These are phyloP conservation scores for Aspergillus novoparasiticus DNA, from an alignment of 2,329 filamentous ascomycete species.

Conservation along the genomic window DNA sequence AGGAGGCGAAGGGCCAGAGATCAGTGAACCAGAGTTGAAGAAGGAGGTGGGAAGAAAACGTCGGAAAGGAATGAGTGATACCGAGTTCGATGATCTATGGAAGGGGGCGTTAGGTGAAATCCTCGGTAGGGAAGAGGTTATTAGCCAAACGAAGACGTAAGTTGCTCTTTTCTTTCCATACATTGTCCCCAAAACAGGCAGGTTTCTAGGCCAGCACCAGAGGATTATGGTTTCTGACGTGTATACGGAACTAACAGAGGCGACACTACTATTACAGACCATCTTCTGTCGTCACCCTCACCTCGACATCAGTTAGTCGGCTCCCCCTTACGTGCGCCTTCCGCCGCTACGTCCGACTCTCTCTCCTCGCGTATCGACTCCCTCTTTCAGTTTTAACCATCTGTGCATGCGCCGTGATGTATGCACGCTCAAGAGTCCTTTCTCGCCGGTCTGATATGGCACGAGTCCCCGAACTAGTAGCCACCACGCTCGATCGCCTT, in stretches of 20 bases:
- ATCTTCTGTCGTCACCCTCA: slow-evolving; percentile 68
- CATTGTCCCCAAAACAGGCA: slow-evolving; percentile 18
- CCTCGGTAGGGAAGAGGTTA: slow-evolving; percentile 61
- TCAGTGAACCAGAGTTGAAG: slow-evolving; percentile 72
- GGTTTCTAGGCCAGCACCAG: slow-evolving; percentile 13
- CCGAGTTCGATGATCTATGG: slow-evolving; percentile 87
- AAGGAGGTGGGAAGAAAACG: slow-evolving; percentile 73
- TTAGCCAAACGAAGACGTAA: slow-evolving; percentile 61
- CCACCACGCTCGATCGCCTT: slow-evolving; percentile 79
- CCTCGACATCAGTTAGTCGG: slow-evolving; percentile 86
- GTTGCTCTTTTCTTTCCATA: slow-evolving; percentile 33
- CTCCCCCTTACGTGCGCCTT: slow-evolving; percentile 70
- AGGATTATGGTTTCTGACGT: slow-evolving; percentile 53
- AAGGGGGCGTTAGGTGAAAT: slow-evolving; percentile 54
- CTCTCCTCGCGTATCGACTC: slow-evolving; percentile 54
- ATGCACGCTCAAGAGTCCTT: slow-evolving; percentile 66
- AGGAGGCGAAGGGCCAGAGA: slow-evolving; percentile 64
- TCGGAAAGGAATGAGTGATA: slow-evolving; percentile 78
- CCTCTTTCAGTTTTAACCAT: slow-evolving; percentile 51
- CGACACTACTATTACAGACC: slow-evolving; percentile 72
- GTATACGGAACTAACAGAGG: slow-evolving; percentile 78
- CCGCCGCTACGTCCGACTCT: slow-evolving; percentile 50
- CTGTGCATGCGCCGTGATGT: slow-evolving; percentile 56
- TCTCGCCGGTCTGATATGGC: slow-evolving; percentile 66
- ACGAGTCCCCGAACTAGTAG: slow-evolving; percentile 79